Evolutionary conservation across 352 stramenopile genomes (phyloP).

Genomic region (Thraustotheca clavata): DNA sequence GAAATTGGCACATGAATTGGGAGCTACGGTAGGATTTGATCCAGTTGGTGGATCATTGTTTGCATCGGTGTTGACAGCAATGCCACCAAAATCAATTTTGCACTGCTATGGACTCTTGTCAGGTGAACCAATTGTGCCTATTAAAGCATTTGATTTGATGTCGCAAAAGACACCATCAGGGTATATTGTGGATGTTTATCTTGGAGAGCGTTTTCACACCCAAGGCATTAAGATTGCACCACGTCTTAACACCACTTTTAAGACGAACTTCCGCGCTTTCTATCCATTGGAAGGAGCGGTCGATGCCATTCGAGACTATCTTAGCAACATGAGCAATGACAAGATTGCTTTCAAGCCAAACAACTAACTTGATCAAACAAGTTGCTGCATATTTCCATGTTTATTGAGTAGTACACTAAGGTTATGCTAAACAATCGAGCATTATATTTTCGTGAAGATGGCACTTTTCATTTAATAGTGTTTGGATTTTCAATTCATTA

Average conservation of each 20-base stretch:
- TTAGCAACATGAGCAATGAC: conserved; percentile 22
- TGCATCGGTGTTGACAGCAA: conserved; percentile 14
- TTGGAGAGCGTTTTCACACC: neutral
- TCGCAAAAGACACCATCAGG: conserved; percentile 5
- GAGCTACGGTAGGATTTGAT: conserved; percentile 22
- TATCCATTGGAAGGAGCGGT: conserved; percentile 7
- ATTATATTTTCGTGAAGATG: too few relatives aligned
- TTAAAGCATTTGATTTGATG: conserved; percentile 10
- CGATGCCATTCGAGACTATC: conserved; percentile 1
- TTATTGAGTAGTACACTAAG: too few relatives aligned
- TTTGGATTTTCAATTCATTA: too few relatives aligned
- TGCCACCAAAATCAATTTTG: neutral
- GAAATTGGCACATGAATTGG: conserved; percentile 8
- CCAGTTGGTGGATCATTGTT: conserved; percentile 17
- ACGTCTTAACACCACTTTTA: conserved; percentile 8
- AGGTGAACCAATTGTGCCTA: neutral
- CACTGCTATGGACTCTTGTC: conserved; percentile 20
- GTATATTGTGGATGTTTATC: too few relatives aligned
- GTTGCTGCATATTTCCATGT: too few relatives aligned
- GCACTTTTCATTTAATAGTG: too few relatives aligned
- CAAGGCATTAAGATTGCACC: conserved; percentile 6
- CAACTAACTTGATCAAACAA: too few relatives aligned
- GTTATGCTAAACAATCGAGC: too few relatives aligned
- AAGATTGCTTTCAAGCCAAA: conserved; percentile 21
- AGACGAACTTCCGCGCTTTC: neutral